These are phyloP conservation scores for Calvatia gigantea DNA, from an alignment of 768 basidiomycete species.

Conservation along the genomic window DNA sequence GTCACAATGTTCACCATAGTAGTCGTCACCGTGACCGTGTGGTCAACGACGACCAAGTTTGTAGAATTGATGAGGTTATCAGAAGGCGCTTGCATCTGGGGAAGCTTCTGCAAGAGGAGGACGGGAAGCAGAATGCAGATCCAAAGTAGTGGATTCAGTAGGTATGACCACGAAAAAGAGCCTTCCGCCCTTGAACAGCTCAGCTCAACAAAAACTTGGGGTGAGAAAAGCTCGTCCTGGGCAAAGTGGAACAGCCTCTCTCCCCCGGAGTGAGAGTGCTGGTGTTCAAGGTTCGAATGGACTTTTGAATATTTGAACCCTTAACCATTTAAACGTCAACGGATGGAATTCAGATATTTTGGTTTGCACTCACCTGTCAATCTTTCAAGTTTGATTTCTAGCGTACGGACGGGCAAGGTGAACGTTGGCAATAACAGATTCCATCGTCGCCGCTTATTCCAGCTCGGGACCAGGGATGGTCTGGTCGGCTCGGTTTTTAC, in stretches of 20 bases:
- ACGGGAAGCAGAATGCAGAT: slow-evolving; percentile 23
- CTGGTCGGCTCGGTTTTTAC: slow-evolving; percentile 34
- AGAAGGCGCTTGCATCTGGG: no score
- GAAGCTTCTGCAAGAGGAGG: slow-evolving; percentile 19
- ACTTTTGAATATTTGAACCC: slow-evolving; percentile 41
- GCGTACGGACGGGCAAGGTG: slow-evolving; percentile 58
- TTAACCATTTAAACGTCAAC: slow-evolving; percentile 18
- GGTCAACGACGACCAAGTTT: neutral
- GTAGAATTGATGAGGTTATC: neutral
- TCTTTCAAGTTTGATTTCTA: slow-evolving; percentile 59
- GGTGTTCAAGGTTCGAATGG: slow-evolving; percentile 56
- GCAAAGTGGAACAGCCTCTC: slow-evolving; percentile 53
- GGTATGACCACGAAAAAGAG: neutral
- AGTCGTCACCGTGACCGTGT: neutral
- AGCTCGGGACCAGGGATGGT: slow-evolving; percentile 10
- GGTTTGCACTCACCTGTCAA: slow-evolving; percentile 42
- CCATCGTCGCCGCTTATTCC: slow-evolving; percentile 36
- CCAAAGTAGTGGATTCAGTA: slow-evolving; percentile 14
- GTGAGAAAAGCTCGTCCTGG: slow-evolving; percentile 55
- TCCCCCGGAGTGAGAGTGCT: slow-evolving; percentile 36
- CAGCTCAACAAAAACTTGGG: slow-evolving; percentile 39
- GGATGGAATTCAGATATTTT: slow-evolving; percentile 7
- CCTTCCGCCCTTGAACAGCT: neutral
- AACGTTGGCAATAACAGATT: slow-evolving; percentile 63
- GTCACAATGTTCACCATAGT: neutral